These are phyloP conservation scores for Cytospora leucostoma DNA, from an alignment of 2,329 filamentous ascomycete species.

Conservation along the genomic window DNA sequence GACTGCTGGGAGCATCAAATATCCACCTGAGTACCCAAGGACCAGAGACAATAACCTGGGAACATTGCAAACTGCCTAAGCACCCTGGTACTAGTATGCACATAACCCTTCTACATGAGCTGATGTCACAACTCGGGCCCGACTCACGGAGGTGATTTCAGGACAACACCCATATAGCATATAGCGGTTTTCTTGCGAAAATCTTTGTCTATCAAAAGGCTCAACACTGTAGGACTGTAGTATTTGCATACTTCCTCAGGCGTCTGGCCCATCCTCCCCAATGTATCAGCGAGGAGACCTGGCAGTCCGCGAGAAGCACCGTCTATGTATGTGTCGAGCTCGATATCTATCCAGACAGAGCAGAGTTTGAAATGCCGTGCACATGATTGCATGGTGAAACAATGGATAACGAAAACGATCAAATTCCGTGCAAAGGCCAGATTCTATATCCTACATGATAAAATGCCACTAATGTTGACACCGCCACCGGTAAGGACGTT, in stretches of 20 bases:
- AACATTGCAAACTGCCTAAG: neutral
- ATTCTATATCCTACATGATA: constrained; percentile 25
- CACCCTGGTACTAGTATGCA: neutral
- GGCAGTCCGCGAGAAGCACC: neutral
- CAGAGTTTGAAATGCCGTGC: constrained; percentile 4
- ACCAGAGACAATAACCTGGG: neutral
- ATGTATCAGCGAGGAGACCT: too few relatives aligned
- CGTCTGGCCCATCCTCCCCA: too few relatives aligned
- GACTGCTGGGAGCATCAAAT: too few relatives aligned
- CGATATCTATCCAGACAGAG: neutral
- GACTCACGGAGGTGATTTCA: too few relatives aligned
- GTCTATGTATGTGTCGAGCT: neutral
- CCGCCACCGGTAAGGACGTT: constrained; percentile 13
- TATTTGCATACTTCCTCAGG: too few relatives aligned
- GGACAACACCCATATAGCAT: too few relatives aligned
- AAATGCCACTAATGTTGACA: constrained; percentile 26
- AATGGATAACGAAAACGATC: constrained; percentile 17
- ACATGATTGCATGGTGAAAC: neutral
- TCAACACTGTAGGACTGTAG: too few relatives aligned
- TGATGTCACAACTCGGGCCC: too few relatives aligned
- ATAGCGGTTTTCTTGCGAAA: too few relatives aligned
- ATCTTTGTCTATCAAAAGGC: too few relatives aligned
- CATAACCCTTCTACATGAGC: neutral
- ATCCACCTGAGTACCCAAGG: neutral
- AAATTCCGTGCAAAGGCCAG: constrained; percentile 21